Evolutionary conservation across 2,329 filamentous ascomycete genomes (phyloP), one percentile per base, ranked within the genome.

Genomic region (Dothideomycetes sp.): DNA sequence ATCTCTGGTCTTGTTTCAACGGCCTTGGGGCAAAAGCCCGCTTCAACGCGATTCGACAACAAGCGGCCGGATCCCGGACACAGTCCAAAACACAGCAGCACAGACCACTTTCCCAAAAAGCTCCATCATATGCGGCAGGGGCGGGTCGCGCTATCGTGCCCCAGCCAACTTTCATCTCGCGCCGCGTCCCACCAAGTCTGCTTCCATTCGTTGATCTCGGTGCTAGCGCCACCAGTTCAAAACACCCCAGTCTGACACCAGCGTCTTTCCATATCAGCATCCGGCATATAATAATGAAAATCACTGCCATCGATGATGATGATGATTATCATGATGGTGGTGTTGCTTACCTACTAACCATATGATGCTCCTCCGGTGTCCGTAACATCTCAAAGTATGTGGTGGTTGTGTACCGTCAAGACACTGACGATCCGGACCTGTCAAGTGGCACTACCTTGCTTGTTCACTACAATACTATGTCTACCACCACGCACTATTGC

Each of bases 151-250:
- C 40, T 42, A 42, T 24, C 24, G 25, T 22, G 38, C 38, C 30
- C 38, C 38, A 42, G 40, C 40, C 40, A 42, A 42, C 40, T 36
- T 25, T 42, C 33, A 42, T 40, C 29, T 40, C 37, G 29, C 37
- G 37, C 37, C 37, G 13, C 28, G 31, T 41, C 24, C 31, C 39
- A 33, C 31, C 18, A 32, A 30, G 19, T 10, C 17, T 12, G 23
- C 27, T 30, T 15, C 11, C 27, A 32, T 40, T 40, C 29, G 29
- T 31, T 20, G 20, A 20, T 33, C 29, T 27, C 19, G 15, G 30
- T 22, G 19, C 36, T 33, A 33, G 37, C 29, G 30, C 30, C 18
- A 22, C 16, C 18, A 18, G 13, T 19, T 41, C 38, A 41, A n/a
- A 41, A 33, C 38, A 34, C 16, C 32, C 32, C 32, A 11, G 32